Percentiles rank a stretch among this genome's conserved stretches.
Conservation (phyloP, 225 moss, liverwort and hornwort species). For the Physcomitrellopsis africana region DNA sequence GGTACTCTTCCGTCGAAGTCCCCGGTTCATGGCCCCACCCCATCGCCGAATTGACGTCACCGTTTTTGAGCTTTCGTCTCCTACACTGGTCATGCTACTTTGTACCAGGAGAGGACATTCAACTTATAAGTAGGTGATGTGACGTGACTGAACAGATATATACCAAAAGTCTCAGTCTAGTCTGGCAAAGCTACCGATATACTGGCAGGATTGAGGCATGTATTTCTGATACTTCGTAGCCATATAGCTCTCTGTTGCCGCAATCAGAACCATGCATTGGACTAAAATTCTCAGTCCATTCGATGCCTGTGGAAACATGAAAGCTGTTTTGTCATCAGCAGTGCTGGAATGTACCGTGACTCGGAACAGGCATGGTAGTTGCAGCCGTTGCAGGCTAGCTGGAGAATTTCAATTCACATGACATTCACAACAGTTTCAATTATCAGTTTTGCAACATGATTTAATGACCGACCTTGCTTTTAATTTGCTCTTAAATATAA, state of each 20-base stretch:
- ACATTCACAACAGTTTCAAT: too few species aligned
- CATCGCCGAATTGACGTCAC: too few species aligned
- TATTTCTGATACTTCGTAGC: conserved; percentile 15
- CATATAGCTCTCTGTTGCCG: conserved; percentile 26
- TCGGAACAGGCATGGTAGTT: conserved; percentile 18
- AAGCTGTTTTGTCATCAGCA: conserved; percentile 23
- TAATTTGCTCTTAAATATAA: too few species aligned
- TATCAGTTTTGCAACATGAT: too few species aligned
- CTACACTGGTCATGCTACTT: too few species aligned
- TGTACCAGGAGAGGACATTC: too few species aligned
- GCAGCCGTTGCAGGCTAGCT: conserved; percentile 28
- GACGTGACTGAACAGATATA: conserved; percentile 14
- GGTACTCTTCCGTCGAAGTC: conserved; percentile 36
- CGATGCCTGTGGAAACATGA: conserved; percentile 19
- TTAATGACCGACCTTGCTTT: too few species aligned
- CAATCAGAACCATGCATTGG: not conserved
- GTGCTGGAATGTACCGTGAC: conserved; percentile 25
- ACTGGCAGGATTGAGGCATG: conserved; percentile 28
- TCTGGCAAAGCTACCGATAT: conserved; percentile 21
- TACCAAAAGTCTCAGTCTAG: conserved; percentile 24
- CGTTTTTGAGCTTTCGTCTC: too few species aligned
- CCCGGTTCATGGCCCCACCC: conserved; percentile 5
- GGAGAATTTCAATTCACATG: conserved; percentile 5
- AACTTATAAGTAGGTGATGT: not conserved
- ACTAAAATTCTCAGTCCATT: conserved; percentile 10